These are phyloP conservation scores for Jimgerdemannia lactiflua DNA, from an alignment of 192 early-diverging fungal genomes.

Conservation along the genomic window DNA sequence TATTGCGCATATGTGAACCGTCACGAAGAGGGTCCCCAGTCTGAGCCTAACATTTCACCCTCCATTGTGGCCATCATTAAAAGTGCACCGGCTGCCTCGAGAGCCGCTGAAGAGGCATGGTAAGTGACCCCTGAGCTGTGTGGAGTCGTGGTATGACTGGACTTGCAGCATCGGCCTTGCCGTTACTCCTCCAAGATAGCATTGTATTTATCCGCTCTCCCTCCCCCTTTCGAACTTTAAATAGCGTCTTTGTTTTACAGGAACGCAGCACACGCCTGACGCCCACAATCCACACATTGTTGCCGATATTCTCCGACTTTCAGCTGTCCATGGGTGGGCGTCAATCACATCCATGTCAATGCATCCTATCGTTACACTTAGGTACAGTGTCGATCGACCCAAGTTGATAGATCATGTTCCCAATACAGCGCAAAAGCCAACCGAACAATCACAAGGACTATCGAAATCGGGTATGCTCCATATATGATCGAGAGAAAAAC, in stretches of 20 bases:
- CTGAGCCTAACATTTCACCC: not conserved
- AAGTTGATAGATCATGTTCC: not conserved
- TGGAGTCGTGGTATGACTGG: no score
- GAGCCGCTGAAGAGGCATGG: not conserved
- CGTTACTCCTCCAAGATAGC: no score
- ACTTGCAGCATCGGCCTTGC: no score
- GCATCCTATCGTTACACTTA: no score
- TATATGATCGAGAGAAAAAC: not conserved
- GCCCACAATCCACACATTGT: not conserved
- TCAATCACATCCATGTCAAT: not conserved
- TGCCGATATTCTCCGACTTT: not conserved
- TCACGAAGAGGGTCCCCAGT: not conserved
- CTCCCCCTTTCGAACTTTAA: not conserved
- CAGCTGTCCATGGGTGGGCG: not conserved
- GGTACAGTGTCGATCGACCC: no score
- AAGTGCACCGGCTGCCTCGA: not conserved
- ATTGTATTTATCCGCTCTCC: not conserved
- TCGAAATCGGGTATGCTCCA: not conserved
- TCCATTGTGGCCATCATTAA: not conserved
- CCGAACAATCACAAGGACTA: not conserved
- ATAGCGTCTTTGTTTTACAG: not conserved
- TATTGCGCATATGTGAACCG: not conserved
- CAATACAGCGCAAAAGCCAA: not conserved
- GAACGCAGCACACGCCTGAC: not conserved
- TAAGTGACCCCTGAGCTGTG: not conserved